phyloP scores from a whole-genome alignment of 1,139 yeast genomes.

The Yamadazyma aaseri region DNA sequence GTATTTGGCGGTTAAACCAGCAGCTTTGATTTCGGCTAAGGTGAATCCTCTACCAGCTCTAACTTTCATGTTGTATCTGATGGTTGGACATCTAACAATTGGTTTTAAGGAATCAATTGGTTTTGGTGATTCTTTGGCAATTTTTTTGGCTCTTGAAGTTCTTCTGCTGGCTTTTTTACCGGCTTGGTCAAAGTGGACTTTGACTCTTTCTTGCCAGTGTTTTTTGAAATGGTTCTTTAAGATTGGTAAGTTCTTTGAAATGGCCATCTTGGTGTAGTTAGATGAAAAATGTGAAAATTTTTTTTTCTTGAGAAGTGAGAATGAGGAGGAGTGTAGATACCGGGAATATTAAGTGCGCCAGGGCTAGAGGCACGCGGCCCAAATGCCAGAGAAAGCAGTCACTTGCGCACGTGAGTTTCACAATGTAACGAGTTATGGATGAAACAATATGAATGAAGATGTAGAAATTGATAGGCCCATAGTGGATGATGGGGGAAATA shows the following conservation, averaged over 20 bases:
- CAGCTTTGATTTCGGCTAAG: constrained; percentile 97
- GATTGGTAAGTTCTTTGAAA: constrained; percentile 96
- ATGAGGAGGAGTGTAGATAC: constrained; percentile 1
- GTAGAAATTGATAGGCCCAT: too few species aligned
- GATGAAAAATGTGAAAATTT: constrained; percentile 6
- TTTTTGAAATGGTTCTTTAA: constrained; percentile 96
- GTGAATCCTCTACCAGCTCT: constrained; percentile 99
- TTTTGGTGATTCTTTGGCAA: constrained; percentile 95
- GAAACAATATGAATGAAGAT: too few species aligned
- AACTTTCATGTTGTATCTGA: constrained; percentile 97
- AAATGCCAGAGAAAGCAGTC: constrained; percentile 8
- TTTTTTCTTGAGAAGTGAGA: constrained; percentile 3
- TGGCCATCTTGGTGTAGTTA: constrained; percentile 57
- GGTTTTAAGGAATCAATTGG: constrained; percentile 97
- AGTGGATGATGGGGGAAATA: too few species aligned
- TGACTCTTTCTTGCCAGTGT: constrained; percentile 99
- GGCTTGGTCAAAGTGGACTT: constrained; percentile 99
- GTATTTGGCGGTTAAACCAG: constrained; percentile 90
- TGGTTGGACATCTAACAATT: constrained; percentile 96
- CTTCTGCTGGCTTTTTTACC: constrained; percentile 98
- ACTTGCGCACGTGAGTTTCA: constrained; percentile 5
- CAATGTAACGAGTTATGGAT: too few species aligned
- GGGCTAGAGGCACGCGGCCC: not conserved
- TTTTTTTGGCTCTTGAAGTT: constrained; percentile 89
- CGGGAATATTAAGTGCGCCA: not conserved